Conservation (phyloP, 2,329 filamentous ascomycete species). For the Sphaerulina musiva region DNA sequence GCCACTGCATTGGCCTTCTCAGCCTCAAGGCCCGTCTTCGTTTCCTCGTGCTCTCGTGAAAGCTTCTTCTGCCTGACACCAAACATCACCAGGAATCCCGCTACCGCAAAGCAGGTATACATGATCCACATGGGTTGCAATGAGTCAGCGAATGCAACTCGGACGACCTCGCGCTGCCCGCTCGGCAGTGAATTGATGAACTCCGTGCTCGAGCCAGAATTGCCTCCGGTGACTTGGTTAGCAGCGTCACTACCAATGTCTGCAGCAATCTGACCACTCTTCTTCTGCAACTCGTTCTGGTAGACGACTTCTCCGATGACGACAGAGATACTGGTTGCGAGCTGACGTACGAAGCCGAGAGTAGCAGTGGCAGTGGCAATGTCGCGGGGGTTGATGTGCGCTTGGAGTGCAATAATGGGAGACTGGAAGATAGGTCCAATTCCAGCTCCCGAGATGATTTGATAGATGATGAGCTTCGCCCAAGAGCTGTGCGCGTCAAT, state of each 20-base stretch:
- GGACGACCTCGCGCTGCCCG: slow-evolving; percentile 39
- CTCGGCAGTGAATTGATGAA: slow-evolving; percentile 49
- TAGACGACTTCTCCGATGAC: slow-evolving; percentile 74
- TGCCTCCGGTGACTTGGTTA: slow-evolving; percentile 49
- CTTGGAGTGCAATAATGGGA: slow-evolving; percentile 62
- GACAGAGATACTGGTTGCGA: slow-evolving; percentile 61
- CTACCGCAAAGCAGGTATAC: slow-evolving; percentile 39
- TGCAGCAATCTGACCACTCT: slow-evolving; percentile 44
- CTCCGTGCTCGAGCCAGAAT: slow-evolving; percentile 56
- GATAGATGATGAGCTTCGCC: slow-evolving; percentile 44
- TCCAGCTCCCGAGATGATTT: slow-evolving; percentile 58
- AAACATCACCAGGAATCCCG: slow-evolving; percentile 37
- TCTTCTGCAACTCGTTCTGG: slow-evolving; percentile 63
- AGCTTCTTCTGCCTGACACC: slow-evolving; percentile 40
- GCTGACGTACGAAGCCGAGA: slow-evolving; percentile 61
- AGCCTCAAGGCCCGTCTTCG: slow-evolving; percentile 44
- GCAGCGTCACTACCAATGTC: slow-evolving; percentile 50
- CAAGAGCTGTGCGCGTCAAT: slow-evolving; percentile 32
- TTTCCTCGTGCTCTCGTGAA: slow-evolving; percentile 41
- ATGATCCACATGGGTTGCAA: slow-evolving; percentile 47
- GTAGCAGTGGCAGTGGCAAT: slow-evolving; percentile 63
- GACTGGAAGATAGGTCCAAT: slow-evolving; percentile 63
- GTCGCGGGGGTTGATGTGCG: slow-evolving; percentile 54
- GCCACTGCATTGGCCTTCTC: slow-evolving; percentile 37
- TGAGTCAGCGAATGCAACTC: slow-evolving; percentile 40